phyloP scores from a whole-genome alignment of 331 rosid species.

The Telfairia occidentalis region DNA sequence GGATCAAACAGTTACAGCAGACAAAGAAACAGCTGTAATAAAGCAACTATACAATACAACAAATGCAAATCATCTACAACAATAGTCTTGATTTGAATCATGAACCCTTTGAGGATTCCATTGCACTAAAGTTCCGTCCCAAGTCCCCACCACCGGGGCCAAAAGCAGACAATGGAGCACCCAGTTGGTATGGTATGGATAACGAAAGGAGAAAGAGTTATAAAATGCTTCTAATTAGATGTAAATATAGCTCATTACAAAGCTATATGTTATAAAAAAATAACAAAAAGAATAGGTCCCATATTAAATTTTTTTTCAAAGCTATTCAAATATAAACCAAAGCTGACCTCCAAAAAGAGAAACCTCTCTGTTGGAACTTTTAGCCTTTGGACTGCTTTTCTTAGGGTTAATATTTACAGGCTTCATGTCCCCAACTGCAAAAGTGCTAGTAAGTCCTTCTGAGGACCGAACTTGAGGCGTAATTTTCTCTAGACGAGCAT shows the following conservation, averaged over 20 bases:
- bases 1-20: not conserved
- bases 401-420: constrained; percentile 42
- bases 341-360: constrained; percentile 88
- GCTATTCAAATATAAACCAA: not conserved
- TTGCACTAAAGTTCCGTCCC: no score
- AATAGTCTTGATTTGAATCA: no score
- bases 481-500: constrained; percentile 90
- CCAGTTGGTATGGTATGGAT: not conserved
- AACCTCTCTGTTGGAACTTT: constrained; percentile 64
- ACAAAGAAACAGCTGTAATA: not conserved
- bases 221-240: not conserved
- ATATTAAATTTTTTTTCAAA: not conserved
- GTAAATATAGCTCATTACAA: not conserved
- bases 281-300: not conserved
- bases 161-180: not conserved
- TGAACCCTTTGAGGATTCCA: no score
- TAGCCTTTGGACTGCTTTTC: constrained; percentile 91
- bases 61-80: not conserved
- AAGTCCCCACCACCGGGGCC: not conserved
- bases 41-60: not conserved
- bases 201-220: not conserved
- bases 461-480: constrained; percentile 69
- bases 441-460: constrained; percentile 55
- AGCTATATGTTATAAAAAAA: not conserved
- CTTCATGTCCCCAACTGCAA: constrained; percentile 54